A percentile compares a stretch with the other conserved stretches of the same genome.
These are phyloP conservation scores for Taiozyma onychis DNA, from an alignment of 1,139 yeast genomes.

Conservation along the genomic window DNA sequence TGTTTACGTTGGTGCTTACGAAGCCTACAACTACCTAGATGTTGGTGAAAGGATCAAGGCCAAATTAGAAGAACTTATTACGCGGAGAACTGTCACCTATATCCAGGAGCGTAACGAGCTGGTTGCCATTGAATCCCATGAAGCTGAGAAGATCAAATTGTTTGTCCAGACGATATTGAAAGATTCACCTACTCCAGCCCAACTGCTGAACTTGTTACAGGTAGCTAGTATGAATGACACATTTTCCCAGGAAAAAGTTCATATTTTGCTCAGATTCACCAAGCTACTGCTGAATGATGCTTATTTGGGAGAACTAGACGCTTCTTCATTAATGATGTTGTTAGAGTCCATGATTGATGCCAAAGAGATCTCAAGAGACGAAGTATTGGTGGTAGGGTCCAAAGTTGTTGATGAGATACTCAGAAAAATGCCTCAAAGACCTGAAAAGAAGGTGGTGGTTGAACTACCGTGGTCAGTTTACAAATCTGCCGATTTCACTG, in stretches of 20 bases:
- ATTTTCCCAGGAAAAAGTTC: not conserved
- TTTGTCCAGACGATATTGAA: not conserved
- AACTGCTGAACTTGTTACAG: not conserved
- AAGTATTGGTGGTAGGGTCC: not conserved
- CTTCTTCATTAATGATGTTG: not conserved
- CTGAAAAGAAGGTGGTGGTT: not conserved
- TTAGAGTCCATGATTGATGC: not conserved
- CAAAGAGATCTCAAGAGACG: not conserved
- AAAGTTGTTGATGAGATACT: not conserved
- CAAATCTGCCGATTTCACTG: not conserved
- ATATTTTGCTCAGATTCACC: not conserved
- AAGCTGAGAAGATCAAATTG: not conserved
- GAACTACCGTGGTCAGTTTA: slow-evolving; percentile 6
- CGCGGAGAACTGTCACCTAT: not conserved
- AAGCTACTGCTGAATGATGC: not conserved
- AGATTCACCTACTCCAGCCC: not conserved
- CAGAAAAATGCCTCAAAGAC: not conserved
- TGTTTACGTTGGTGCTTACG: slow-evolving; percentile 3
- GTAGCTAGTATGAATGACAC: not conserved
- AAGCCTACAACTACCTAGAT: slow-evolving; percentile 1
- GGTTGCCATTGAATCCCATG: not conserved
- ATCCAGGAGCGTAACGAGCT: not conserved
- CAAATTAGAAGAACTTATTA: not conserved
- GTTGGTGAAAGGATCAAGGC: not conserved
- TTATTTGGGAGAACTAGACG: not conserved